phyloP scores from a whole-genome alignment of 2,329 filamentous ascomycete species.

The Fusarium brachygibbosum region DNA sequence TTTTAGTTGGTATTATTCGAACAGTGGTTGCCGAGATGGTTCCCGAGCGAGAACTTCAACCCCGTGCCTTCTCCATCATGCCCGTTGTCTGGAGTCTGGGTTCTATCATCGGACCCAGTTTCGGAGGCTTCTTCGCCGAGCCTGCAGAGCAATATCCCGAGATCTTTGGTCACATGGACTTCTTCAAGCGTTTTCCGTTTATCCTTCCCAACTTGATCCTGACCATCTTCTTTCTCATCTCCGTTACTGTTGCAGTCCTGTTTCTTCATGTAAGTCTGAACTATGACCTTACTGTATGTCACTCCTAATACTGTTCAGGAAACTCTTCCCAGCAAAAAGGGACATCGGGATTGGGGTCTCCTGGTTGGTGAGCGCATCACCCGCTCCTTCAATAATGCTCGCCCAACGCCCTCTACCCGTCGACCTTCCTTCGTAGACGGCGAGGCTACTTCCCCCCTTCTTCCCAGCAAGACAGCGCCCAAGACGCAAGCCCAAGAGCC shows the following conservation, averaged over 20 bases:
- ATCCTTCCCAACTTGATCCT: slow-evolving; percentile 85
- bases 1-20: slow-evolving; percentile 84
- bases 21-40: slow-evolving; percentile 96
- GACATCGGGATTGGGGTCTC: slow-evolving; percentile 80
- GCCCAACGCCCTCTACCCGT: slow-evolving; percentile 50
- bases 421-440: slow-evolving; percentile 66
- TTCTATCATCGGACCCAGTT: slow-evolving; percentile 86
- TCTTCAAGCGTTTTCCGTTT: slow-evolving; percentile 85
- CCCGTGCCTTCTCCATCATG: slow-evolving; percentile 92
- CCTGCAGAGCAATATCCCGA: slow-evolving; percentile 80
- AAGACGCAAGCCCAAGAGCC: slow-evolving; percentile 40
- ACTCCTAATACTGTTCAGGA: slow-evolving; percentile 65
- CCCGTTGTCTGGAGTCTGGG: slow-evolving; percentile 90
- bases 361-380: slow-evolving; percentile 77
- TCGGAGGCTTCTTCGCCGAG: slow-evolving; percentile 88
- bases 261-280: slow-evolving; percentile 74
- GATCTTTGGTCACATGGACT: slow-evolving; percentile 74
- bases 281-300: fast-evolving
- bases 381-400: slow-evolving; percentile 52
- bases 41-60: slow-evolving; percentile 86
- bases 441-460: slow-evolving; percentile 69
- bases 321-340: slow-evolving; percentile 80
- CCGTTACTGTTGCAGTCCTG: slow-evolving; percentile 78
- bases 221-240: slow-evolving; percentile 81
- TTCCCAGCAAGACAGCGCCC: slow-evolving; percentile 55